Evolutionary conservation across 257 asterid species (phyloP).

Genomic region (Avicennia marina): DNA sequence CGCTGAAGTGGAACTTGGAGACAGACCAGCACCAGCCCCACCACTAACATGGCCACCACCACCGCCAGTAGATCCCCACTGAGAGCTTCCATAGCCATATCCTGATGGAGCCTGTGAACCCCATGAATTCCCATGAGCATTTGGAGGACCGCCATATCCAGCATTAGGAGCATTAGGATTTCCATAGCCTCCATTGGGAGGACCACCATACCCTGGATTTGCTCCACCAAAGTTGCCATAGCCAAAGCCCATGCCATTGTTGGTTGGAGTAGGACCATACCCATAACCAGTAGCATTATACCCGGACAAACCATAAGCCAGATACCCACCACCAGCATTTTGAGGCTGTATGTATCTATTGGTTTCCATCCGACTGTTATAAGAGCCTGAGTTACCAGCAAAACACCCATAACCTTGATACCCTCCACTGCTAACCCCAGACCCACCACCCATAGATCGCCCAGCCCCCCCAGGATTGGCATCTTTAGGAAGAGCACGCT

Average conservation of each 20-base stretch:
- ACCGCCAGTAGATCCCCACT: conserved; percentile 52
- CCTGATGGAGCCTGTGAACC: conserved; percentile 64
- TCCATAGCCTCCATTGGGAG: conserved; percentile 57
- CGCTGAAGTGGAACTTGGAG: conserved; percentile 63
- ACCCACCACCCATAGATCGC: conserved; percentile 61
- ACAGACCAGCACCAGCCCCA: conserved; percentile 36
- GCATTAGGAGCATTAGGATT: conserved; percentile 63
- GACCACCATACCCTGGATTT: conserved; percentile 55
- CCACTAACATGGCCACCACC: conserved; percentile 60
- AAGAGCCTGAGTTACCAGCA: conserved; percentile 49
- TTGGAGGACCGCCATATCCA: conserved; percentile 56
- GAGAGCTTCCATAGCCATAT: conserved; percentile 79
- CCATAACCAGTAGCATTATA: conserved; percentile 66
- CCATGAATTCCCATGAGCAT: conserved; percentile 67
- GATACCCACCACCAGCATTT: conserved; percentile 61
- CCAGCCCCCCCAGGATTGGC: conserved; percentile 68
- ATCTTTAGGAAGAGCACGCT: conserved; percentile 89
- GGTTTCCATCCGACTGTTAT: conserved; percentile 68
- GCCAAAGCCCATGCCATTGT: conserved; percentile 74
- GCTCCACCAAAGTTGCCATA: conserved; percentile 64
- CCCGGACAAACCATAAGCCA: conserved; percentile 66
- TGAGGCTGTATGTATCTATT: conserved; percentile 64
- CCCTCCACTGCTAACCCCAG: conserved; percentile 47
- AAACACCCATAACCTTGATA: conserved; percentile 67
- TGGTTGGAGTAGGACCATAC: conserved; percentile 60